Evolutionary conservation across 2,329 filamentous ascomycete species (phyloP).

Genomic region (Ceratocystis huliohia): DNA sequence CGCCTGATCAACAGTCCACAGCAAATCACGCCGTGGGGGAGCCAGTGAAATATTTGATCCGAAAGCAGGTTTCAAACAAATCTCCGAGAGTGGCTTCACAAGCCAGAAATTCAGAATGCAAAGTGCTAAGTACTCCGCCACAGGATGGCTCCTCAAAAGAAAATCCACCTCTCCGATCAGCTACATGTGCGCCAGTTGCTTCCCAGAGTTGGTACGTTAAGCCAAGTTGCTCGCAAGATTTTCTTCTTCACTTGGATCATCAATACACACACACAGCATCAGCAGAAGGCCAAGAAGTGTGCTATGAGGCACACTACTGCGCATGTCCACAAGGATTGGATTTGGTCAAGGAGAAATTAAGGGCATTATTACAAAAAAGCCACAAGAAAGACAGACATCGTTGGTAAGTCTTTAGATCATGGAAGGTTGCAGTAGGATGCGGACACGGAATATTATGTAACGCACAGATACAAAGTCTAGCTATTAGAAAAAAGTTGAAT

Average conservation of each 20-base stretch:
- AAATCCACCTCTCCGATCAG: no score
- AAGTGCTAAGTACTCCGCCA: no score
- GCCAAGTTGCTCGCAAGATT: background rate
- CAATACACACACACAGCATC: background rate
- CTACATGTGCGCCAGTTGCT: no score
- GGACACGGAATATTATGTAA: background rate
- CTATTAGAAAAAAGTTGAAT: background rate
- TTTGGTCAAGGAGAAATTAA: background rate
- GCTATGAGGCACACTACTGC: background rate
- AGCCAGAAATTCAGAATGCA: no score
- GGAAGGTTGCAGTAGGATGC: background rate
- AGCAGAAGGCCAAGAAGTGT: background rate
- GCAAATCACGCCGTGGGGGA: background rate
- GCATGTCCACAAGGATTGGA: background rate
- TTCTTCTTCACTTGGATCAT: background rate
- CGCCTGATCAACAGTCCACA: background rate
- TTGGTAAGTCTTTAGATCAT: background rate
- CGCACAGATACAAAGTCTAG: background rate
- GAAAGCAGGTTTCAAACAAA: background rate
- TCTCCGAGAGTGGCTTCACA: background rate
- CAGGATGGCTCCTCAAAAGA: no score
- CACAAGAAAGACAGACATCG: background rate
- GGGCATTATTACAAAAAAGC: background rate
- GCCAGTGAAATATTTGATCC: background rate
- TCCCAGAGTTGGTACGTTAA: no score